These are phyloP conservation scores for Cenchrus americanus DNA, from an alignment of 176 grass and related monocot species.

Conservation along the genomic window DNA sequence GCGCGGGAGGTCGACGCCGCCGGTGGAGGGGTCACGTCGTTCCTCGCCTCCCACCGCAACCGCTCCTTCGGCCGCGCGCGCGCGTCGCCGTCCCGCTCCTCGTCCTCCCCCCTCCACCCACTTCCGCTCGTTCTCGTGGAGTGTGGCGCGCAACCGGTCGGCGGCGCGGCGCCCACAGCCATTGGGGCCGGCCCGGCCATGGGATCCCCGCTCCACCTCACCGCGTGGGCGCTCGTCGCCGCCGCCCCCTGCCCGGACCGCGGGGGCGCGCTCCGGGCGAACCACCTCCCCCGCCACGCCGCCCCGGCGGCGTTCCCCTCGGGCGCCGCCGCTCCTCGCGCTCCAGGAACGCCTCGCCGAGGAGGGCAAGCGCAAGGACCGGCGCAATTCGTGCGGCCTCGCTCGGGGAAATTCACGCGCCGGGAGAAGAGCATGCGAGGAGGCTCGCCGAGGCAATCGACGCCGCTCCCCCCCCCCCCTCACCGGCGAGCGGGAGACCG, in stretches of 20 bases:
- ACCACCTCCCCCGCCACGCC: slow-evolving; percentile 52
- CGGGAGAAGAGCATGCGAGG: slow-evolving; percentile 68
- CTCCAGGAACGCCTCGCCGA: slow-evolving; percentile 81
- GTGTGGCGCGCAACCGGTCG: slow-evolving; percentile 90
- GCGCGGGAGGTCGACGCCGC: too few relatives aligned
- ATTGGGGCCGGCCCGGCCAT: slow-evolving; percentile 76
- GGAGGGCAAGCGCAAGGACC: slow-evolving; percentile 88
- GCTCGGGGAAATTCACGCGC: slow-evolving; percentile 73
- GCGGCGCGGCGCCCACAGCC: slow-evolving; percentile 82
- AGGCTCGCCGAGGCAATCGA: slow-evolving; percentile 69
- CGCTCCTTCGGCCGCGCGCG: slow-evolving; percentile 88
- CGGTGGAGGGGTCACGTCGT: slow-evolving; percentile 40
- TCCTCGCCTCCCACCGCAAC: slow-evolving; percentile 78
- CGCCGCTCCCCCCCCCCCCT: slow-evolving; percentile 36
- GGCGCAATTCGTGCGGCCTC: slow-evolving; percentile 77
- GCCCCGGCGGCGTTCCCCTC: slow-evolving; percentile 58
- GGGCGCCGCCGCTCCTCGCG: slow-evolving; percentile 71
- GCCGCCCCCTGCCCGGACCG: slow-evolving; percentile 87
- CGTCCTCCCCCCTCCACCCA: slow-evolving; percentile 42
- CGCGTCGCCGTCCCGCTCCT: slow-evolving; percentile 41
- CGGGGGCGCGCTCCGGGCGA: slow-evolving; percentile 55
- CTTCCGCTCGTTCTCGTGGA: slow-evolving; percentile 96
- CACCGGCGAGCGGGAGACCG: slow-evolving; percentile 54
- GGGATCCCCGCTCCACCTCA: slow-evolving; percentile 72
- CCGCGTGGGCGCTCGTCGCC: slow-evolving; percentile 78